A percentile compares a stretch with the other conserved stretches of the same genome.
These are phyloP conservation scores for Decorospora gaudefroyi DNA, from an alignment of 2,329 filamentous ascomycete species.

Conservation along the genomic window DNA sequence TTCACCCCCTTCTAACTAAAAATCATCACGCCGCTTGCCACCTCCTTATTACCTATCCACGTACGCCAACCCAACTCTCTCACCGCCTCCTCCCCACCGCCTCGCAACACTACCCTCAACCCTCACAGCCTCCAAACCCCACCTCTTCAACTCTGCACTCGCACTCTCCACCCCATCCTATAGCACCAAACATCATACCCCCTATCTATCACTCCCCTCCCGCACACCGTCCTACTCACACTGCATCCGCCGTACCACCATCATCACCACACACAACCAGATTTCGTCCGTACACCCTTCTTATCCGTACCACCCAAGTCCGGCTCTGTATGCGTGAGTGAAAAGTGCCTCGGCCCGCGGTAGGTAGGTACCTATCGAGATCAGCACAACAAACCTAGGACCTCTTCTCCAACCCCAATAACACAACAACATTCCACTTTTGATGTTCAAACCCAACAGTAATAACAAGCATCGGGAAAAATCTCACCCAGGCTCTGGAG, in stretches of 20 bases:
- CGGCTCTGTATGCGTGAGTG: conserved; percentile 60
- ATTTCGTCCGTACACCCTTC: conserved; percentile 58
- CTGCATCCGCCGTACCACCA: conserved; percentile 62
- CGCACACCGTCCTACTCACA: conserved; percentile 60
- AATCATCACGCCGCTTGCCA: too few relatives aligned
- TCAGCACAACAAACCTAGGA: too few relatives aligned
- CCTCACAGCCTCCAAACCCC: conserved; percentile 35
- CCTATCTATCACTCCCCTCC: conserved; percentile 61
- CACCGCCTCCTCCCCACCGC: conserved; percentile 31
- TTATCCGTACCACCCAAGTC: conserved; percentile 57
- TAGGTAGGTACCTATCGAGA: too few relatives aligned
- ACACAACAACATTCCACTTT: too few relatives aligned
- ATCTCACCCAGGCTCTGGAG: too few relatives aligned
- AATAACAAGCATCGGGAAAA: too few relatives aligned
- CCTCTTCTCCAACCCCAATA: too few relatives aligned
- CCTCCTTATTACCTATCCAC: not conserved
- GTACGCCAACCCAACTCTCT: conserved; percentile 24
- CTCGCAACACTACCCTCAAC: conserved; percentile 38
- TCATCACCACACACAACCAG: conserved; percentile 59
- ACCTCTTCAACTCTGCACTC: conserved; percentile 36
- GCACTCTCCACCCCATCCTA: conserved; percentile 53
- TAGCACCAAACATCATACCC: conserved; percentile 60
- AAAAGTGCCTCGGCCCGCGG: conserved; percentile 59
- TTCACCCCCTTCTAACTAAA: not conserved
- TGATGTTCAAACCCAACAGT: too few relatives aligned